Conservation (phyloP, 2,329 filamentous ascomycete species). For the Emericellopsis cladophorae region DNA sequence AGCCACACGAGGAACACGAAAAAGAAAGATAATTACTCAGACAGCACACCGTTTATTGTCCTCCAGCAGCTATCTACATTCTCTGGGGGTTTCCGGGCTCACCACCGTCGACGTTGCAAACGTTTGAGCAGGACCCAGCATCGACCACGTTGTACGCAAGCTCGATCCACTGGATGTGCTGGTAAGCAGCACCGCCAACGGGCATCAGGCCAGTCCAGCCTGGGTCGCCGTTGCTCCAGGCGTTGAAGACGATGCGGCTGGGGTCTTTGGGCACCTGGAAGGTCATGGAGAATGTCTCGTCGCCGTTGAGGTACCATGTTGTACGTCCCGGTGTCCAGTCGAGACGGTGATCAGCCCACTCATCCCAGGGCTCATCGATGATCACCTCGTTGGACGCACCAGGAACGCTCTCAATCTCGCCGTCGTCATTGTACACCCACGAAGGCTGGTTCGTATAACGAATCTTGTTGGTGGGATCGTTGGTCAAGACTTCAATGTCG, state of each 20-base stretch:
- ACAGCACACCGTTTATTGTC: no score
- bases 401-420: conserved; percentile 16
- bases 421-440: conserved; percentile 25
- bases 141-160: conserved; percentile 32
- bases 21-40: no score
- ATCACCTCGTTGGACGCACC: conserved; percentile 25
- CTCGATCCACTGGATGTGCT: conserved; percentile 50
- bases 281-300: conserved; percentile 31
- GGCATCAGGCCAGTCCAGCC: conserved; percentile 44
- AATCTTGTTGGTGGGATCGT: conserved; percentile 23
- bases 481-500: conserved; percentile 37
- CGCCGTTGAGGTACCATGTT: conserved; percentile 39
- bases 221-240: conserved; percentile 43
- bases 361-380: conserved; percentile 31
- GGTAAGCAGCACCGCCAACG: conserved; percentile 30
- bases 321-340: conserved; percentile 43
- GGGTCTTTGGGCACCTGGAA: conserved; percentile 41
- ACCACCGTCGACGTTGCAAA: conserved; percentile 25
- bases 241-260: conserved; percentile 38
- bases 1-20: no score
- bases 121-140: conserved; percentile 13
- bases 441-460: conserved; percentile 49
- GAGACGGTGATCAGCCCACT: conserved; percentile 43
- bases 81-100: neutral
- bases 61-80: no score